Evolutionary conservation across 2,329 filamentous ascomycete genomes (phyloP).

Genomic region (Simplicillium sp.): DNA sequence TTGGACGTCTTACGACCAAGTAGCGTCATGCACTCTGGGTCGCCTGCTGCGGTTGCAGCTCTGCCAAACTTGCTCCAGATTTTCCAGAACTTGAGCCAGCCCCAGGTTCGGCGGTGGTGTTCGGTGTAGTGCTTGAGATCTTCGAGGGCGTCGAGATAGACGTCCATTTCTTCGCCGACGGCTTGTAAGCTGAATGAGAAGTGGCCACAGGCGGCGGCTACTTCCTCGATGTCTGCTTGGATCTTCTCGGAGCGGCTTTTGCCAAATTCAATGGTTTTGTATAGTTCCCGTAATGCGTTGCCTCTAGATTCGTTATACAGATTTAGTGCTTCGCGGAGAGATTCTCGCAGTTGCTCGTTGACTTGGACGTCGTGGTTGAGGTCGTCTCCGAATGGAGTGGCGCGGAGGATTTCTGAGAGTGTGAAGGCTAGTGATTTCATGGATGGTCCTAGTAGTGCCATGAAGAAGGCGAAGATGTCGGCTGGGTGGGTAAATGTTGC

Average conservation of each 20-base stretch:
- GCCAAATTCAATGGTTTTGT: slow-evolving; percentile 67
- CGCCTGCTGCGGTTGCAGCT: slow-evolving; percentile 14
- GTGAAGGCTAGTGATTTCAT: slow-evolving; percentile 96
- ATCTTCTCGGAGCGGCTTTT: slow-evolving; percentile 61
- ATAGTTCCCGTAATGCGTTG: slow-evolving; percentile 69
- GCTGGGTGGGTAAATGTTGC: slow-evolving; percentile 51
- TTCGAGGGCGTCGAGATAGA: slow-evolving; percentile 74
- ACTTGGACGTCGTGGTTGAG: slow-evolving; percentile 61
- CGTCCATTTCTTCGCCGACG: slow-evolving; percentile 81
- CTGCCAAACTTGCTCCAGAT: slow-evolving; percentile 8
- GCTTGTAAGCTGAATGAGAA: slow-evolving; percentile 89
- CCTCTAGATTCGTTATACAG: slow-evolving; percentile 70
- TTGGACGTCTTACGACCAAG: slow-evolving; percentile 29
- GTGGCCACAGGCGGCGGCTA: slow-evolving; percentile 66
- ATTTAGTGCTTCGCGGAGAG: slow-evolving; percentile 68
- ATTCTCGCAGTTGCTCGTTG: slow-evolving; percentile 71
- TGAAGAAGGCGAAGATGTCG: slow-evolving; percentile 89
- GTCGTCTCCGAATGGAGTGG: slow-evolving; percentile 68
- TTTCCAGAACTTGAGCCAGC: slow-evolving; percentile 78
- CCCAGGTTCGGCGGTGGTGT: slow-evolving; percentile 58
- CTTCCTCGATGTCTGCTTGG: slow-evolving; percentile 86
- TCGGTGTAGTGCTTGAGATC: slow-evolving; percentile 68
- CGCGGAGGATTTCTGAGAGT: slow-evolving; percentile 76
- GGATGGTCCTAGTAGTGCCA: slow-evolving; percentile 77
- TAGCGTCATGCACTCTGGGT: slow-evolving; percentile 32